Conservation (phyloP, 192 early-diverging fungal genomes). For the Chytriomyces hyalinus region DNA sequence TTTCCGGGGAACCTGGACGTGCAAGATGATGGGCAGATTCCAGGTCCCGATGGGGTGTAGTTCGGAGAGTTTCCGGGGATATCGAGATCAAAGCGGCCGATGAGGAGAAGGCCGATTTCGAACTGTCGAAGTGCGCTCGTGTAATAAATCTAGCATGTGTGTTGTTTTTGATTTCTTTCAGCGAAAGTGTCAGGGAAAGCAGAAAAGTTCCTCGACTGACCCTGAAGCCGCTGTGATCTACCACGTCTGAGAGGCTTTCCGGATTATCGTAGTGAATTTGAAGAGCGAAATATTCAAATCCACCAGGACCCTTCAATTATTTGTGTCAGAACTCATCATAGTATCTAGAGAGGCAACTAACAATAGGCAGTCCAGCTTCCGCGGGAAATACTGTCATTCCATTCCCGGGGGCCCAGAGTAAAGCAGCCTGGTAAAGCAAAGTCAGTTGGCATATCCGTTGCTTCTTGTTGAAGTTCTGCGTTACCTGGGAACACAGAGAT, state of each 20-base stretch:
- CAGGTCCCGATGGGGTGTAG: background rate
- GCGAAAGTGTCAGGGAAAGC: background rate
- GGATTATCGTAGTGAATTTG: slow-evolving; percentile 43
- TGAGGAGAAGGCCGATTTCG: slow-evolving; percentile 24
- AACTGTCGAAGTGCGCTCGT: slow-evolving; percentile 9
- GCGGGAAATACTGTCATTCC: slow-evolving; percentile 8
- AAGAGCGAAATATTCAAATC: slow-evolving; percentile 25
- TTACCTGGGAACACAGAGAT: background rate
- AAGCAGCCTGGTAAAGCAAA: background rate
- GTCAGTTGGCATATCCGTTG: background rate
- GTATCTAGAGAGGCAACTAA: background rate
- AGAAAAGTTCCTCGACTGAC: background rate
- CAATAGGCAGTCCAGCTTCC: slow-evolving; percentile 28
- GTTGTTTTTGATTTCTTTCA: background rate
- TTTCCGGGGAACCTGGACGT: slow-evolving; percentile 26
- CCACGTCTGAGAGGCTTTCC: background rate
- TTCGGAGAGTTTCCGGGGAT: slow-evolving; percentile 19
- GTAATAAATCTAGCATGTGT: slow-evolving; percentile 17
- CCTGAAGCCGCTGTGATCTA: slow-evolving; percentile 32
- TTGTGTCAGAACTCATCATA: background rate
- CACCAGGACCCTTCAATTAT: background rate
- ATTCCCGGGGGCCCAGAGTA: slow-evolving; percentile 26
- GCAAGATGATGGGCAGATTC: slow-evolving; percentile 31
- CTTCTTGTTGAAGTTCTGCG: background rate
- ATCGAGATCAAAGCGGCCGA: slow-evolving; percentile 2